Evolutionary conservation across 2,329 filamentous ascomycete species (phyloP).

Genomic region (Colletotrichum acutatum): DNA sequence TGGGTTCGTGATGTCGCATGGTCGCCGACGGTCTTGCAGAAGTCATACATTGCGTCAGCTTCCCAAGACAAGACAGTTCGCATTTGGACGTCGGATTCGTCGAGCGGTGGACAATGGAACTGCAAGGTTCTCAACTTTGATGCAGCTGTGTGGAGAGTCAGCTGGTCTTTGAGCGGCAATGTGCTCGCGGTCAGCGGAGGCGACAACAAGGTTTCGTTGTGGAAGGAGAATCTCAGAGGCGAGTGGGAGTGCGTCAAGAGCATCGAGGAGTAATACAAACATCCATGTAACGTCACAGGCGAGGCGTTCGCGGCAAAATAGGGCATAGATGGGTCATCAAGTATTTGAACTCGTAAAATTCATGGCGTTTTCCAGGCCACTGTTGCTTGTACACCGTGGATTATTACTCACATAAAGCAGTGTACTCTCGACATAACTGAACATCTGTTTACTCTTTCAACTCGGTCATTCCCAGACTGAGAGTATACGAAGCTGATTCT

Average conservation of each 20-base stretch:
- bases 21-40: constrained; percentile 94
- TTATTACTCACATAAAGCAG: neutral
- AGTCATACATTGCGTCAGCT: constrained; percentile 95
- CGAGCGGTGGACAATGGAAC: constrained; percentile 79
- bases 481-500: neutral
- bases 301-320: constrained; percentile 49
- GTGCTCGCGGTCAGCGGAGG: constrained; percentile 92
- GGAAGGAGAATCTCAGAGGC: constrained; percentile 97
- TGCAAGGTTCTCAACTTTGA: constrained; percentile 90
- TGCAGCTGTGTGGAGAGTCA: constrained; percentile 91
- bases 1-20: constrained; percentile 99
- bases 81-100: constrained; percentile 88
- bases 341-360: neutral
- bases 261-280: constrained; percentile 79
- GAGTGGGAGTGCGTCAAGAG: constrained; percentile 98
- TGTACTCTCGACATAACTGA: neutral
- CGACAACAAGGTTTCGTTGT: constrained; percentile 96
- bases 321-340: constrained; percentile 9
- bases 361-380: neutral
- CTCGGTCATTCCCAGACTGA: too few species aligned
- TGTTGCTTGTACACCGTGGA: neutral
- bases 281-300: constrained; percentile 36
- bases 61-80: constrained; percentile 97
- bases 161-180: constrained; percentile 97
- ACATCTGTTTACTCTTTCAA: neutral